Base-by-base conservation (phyloP, 2,329 filamentous ascomycete genomes). In the Diplodia scrobiculata region DNA sequence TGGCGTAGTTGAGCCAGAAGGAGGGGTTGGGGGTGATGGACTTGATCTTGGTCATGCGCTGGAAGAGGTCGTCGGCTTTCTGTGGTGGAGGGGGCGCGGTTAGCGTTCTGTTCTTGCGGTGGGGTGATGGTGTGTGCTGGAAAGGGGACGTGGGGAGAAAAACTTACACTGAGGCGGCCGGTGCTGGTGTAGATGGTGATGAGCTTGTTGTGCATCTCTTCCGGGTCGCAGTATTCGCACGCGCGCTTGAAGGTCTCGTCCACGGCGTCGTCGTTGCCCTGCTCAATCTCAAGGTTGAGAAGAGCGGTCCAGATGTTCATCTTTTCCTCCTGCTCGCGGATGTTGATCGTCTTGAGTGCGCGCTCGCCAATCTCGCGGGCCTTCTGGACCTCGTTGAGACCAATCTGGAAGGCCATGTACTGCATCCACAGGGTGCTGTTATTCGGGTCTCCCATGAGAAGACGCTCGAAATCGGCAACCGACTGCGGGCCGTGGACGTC, bases 351-450 rank as follows among this genome's bases (percentile, higher is more conserved):
- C 74, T 89, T 89, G 69, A 98, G 86, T 19, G 95, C 95, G 68
- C 95, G 90, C 79, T 97, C 91, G 1, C 92, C 93, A 67, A 97
- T 89, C 70, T 94, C 90, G 58, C 94, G 88, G 13, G 95, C 93
- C 78, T 92, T 95, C 68, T 89, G 87, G 21, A 96, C 84, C 79
- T 99, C 95, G 74, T 91, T 91, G 63, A 96, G 86, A 75, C 96
- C 90, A 77, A 97, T 89, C 79, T 98, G 92, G 84, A 96, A 96
- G n/a, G 93, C 92, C 92, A 99, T 98, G 80, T 99, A 99, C 70
- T 91, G 87, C 65, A 97, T 91, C 95, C 95, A 99, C 32, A 98
- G 85, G 68, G 89, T 84, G 0, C 94, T 96, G n/a, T 91, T 94
- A 79, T 98, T 92, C 2, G 95, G 92, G 75, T 96, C 91, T 66